Base-by-base conservation (phyloP, 2,329 filamentous ascomycete species). In the Mycogone perniciosa region DNA sequence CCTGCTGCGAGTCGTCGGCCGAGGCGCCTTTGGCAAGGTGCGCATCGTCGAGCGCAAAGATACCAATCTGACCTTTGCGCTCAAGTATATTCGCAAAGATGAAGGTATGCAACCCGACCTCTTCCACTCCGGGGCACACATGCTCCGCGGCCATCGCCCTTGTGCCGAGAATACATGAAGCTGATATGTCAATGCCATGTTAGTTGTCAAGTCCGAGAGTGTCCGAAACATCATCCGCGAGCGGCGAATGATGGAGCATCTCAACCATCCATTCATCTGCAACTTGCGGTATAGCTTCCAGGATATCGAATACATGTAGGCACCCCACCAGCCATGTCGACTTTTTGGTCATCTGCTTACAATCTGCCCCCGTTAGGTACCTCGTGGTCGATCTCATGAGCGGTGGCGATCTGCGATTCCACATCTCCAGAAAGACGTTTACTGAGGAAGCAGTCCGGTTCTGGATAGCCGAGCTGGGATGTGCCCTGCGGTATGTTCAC, bases 31-130 rank as follows among this genome's bases (percentile, higher is more conserved):
- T 75, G 93, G 93, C 64, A 99, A 99, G 73, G 93, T 99, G 55
- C 87, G 93, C 64, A 99, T 99, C 60, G 93, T 99, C 65, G 93
- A 99, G 77, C 84, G 91, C 60, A 97, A 97, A 72, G 93, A 99
- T 67, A 96, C 90, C 1, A 86, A 85, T 51, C 73, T 97, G 62
- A 92, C 91, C 3, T 99, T 99, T 70, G 93, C 93, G 41, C 79
- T 99, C 58, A 99, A 99, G 71, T 97, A 97, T 70, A 97, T 97
- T 58, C 85, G 91, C 59, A 97, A 96, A 80, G 92, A 97, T 86
- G 92, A 97, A 82, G 88, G 90, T 91, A 64, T 56, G 82, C 47
- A 8, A 29, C 27, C 27, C n/a, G 46, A 29, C 30, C 33, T 35
- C 43, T 48, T 13, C 39, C 49, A 45, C 48, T 10, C n/a, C 6